Conservation (phyloP, 2,329 filamentous ascomycete genomes). For the Xylariales sp. region DNA sequence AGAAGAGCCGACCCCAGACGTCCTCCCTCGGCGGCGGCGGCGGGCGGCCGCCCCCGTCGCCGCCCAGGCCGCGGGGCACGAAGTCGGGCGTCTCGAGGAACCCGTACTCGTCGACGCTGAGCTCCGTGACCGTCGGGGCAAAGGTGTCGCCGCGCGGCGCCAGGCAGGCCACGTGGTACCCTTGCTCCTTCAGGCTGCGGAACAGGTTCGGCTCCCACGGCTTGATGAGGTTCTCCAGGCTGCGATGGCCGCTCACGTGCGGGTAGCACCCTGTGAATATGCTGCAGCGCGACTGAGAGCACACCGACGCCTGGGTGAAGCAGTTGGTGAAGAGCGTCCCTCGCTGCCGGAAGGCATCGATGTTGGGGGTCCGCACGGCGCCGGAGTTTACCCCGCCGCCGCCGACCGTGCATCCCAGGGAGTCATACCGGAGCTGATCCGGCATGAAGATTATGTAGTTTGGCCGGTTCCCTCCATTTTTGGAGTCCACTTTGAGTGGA, state of each 20-base stretch:
- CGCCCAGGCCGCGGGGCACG: conserved; percentile 15
- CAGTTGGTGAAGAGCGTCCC: conserved; percentile 39
- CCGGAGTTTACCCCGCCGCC: too few species aligned
- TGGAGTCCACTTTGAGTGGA: conserved; percentile 1
- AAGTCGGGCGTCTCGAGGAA: conserved; percentile 34
- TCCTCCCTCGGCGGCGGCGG: conserved; percentile 19
- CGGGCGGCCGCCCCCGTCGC: conserved; percentile 17
- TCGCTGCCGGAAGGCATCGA: conserved; percentile 32
- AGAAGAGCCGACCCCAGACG: conserved; percentile 36
- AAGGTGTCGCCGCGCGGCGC: conserved; percentile 37
- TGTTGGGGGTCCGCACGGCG: too few species aligned
- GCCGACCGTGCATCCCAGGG: conserved; percentile 33
- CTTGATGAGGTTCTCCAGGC: conserved; percentile 41
- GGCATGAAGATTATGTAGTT: conserved; percentile 43
- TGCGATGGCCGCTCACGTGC: conserved; percentile 42
- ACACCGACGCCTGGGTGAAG: conserved; percentile 40
- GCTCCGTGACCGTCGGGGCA: conserved; percentile 36
- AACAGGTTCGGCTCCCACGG: conserved; percentile 45
- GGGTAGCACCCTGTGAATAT: conserved; percentile 12
- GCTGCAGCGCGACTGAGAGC: conserved; percentile 37
- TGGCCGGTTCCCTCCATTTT: conserved; percentile 9
- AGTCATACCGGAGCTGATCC: conserved; percentile 41
- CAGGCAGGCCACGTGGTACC: conserved; percentile 43
- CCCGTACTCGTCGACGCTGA: conserved; percentile 39
- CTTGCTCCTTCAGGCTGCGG: conserved; percentile 34